Evolutionary conservation across 768 basidiomycete species (phyloP).

Genomic region (Auriscalpium vulgare): DNA sequence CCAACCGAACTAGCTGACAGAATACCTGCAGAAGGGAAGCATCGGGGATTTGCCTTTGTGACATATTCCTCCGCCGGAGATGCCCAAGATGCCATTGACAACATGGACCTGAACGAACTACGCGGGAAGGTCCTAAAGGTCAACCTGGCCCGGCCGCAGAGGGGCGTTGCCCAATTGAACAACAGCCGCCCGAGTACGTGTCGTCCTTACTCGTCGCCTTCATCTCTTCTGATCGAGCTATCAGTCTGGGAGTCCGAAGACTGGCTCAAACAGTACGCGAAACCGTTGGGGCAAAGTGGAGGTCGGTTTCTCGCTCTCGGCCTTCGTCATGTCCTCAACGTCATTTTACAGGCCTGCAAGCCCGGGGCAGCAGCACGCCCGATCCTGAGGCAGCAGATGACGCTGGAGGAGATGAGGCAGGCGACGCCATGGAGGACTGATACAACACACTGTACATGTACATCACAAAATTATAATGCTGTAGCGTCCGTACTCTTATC

Average conservation of each 20-base stretch:
- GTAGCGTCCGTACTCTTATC: background rate
- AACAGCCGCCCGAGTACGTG: slow-evolving; percentile 72
- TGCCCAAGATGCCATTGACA: slow-evolving; percentile 96
- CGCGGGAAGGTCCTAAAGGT: slow-evolving; percentile 71
- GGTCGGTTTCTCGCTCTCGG: slow-evolving; percentile 33
- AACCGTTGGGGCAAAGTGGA: slow-evolving; percentile 68
- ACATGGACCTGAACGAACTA: slow-evolving; percentile 94
- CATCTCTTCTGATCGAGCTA: background rate
- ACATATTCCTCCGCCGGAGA: slow-evolving; percentile 75
- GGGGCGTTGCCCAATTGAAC: slow-evolving; percentile 48
- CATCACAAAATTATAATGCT: background rate
- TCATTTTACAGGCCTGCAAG: slow-evolving; percentile 36
- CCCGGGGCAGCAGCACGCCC: slow-evolving; percentile 22
- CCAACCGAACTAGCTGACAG: slow-evolving; percentile 1
- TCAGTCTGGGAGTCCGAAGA: slow-evolving; percentile 96
- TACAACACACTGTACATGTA: background rate
- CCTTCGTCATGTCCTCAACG: background rate
- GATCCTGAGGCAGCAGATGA: slow-evolving; percentile 13
- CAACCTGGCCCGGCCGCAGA: slow-evolving; percentile 80
- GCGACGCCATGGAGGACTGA: slow-evolving; percentile 60
- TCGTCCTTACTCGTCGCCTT: slow-evolving; percentile 1
- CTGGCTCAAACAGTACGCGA: slow-evolving; percentile 78
- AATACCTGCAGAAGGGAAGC: slow-evolving; percentile 51
- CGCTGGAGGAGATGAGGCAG: slow-evolving; percentile 23
- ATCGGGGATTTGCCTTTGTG: slow-evolving; percentile 91